Evolutionary conservation across 2,329 filamentous ascomycete genomes (phyloP).

Genomic region (Verticillium tricorpus): DNA sequence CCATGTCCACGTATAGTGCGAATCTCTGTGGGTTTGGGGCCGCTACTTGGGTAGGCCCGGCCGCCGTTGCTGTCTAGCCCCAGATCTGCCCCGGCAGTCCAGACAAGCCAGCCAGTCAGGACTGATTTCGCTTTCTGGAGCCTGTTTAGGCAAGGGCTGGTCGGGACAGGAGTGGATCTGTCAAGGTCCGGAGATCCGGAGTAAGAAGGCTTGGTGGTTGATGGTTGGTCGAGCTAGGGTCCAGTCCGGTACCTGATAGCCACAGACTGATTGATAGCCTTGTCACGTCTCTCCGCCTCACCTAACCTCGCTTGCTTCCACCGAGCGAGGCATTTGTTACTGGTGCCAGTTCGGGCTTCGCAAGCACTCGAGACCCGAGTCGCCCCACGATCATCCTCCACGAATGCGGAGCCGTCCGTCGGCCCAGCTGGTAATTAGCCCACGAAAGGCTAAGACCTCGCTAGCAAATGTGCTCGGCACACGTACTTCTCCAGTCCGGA

Average conservation of each 20-base stretch:
- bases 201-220: not conserved
- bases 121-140: constrained; percentile 13
- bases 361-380: not conserved
- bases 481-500: not conserved
- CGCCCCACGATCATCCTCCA: not conserved
- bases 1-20: not conserved
- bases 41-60: not conserved
- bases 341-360: not conserved
- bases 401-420: not conserved
- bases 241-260: not conserved
- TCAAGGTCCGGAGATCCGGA: not conserved
- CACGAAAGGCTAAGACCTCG: not conserved
- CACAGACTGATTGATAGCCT: not conserved
- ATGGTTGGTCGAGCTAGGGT: not conserved
- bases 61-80: constrained; percentile 8
- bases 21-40: not conserved
- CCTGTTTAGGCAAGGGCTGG: constrained; percentile 9
- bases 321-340: not conserved
- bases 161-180: not conserved
- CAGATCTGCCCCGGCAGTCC: constrained; percentile 2
- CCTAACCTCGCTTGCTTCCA: not conserved
- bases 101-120: constrained; percentile 10
- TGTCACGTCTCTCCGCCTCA: not conserved
- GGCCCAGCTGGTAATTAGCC: not conserved
- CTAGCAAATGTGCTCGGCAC: not conserved